Evolutionary conservation across 2,329 filamentous ascomycete genomes (phyloP).

Genomic region (Cladosporium oxysporum): DNA sequence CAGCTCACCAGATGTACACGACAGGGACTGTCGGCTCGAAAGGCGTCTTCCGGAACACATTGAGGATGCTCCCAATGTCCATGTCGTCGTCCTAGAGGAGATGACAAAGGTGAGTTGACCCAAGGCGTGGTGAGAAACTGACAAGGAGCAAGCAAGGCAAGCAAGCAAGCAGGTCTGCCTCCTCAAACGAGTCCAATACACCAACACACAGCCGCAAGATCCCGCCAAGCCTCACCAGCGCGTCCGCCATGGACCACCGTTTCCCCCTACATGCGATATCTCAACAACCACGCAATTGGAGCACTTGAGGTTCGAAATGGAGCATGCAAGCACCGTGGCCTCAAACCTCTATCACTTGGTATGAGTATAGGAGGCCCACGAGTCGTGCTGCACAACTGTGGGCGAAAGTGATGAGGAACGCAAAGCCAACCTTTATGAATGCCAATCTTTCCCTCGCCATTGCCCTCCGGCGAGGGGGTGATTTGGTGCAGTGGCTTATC

Average conservation of each 20-base stretch:
- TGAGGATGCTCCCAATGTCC: neutral
- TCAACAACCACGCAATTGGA: constrained; percentile 8
- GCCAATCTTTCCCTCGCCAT: neutral
- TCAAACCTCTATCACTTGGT: neutral
- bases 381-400: neutral
- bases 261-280: constrained; percentile 13
- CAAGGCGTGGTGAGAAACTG: neutral
- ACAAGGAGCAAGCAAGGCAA: neutral
- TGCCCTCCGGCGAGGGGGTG: neutral
- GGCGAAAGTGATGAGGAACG: constrained; percentile 1
- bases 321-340: constrained; percentile 3
- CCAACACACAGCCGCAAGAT: neutral
- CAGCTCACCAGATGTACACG: neutral
- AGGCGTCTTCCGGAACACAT: neutral
- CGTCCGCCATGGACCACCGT: neutral
- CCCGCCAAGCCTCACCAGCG: constrained; percentile 17
- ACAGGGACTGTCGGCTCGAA: neutral
- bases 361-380: neutral
- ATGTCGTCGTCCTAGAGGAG: neutral
- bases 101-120: neutral
- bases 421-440: constrained; percentile 8
- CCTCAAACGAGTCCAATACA: neutral
- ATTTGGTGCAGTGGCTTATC: neutral
- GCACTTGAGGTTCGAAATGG: neutral
- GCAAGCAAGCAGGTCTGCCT: neutral